Base-by-base conservation (phyloP, 768 basidiomycete species). In the Boletus sp. region DNA sequence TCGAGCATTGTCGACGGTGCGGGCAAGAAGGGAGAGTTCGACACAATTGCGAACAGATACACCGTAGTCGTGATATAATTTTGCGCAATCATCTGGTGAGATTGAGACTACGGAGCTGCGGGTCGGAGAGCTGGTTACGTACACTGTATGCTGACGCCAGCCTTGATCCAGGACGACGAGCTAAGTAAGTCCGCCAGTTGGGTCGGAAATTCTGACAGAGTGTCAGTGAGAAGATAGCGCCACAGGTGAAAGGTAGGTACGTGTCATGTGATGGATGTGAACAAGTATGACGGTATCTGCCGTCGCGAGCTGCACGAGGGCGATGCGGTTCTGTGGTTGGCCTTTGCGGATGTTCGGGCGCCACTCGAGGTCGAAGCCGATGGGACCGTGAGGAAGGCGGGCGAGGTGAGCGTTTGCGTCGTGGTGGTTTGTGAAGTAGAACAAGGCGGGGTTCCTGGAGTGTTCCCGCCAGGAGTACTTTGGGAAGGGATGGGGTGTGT, bases 321-420 rank as follows among this genome's bases (percentile, higher is more conserved):
- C 83, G 19, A 88, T 84, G 23, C 78, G 85, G 63, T 91, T 87
- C 67, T 84, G 79, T 27, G 70, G 62, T 25, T 70, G 64, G 19
- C 84, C 82, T 63, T 81, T 83, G 43, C 59, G 57, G 60, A 71
- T 83, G 19, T 63, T 81, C 0, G 90, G 90, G 55, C 78, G 82
- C 89, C 90, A 92, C 70, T 93, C 90, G 35, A 89, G 74, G 64
- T 93, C 90, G 58, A 92, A 83, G 27, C 90, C 90, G 47, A 80
- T 39, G 14, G 64, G 66, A 4, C 70, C 71, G 25, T 39, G 53
- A 7, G 62, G 60, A n/a, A 71, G 45, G 7, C 19, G 4, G 35
- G 60, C 51, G 29, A 71, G 63, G 14, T 40, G 44, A 15, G 23
- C 23, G 21, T 71, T 53, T 39, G 72, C 72, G 4, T 50, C 50